Conservation (phyloP, 305 asterid genomes). For the Stenogyne calaminthoides region DNA sequence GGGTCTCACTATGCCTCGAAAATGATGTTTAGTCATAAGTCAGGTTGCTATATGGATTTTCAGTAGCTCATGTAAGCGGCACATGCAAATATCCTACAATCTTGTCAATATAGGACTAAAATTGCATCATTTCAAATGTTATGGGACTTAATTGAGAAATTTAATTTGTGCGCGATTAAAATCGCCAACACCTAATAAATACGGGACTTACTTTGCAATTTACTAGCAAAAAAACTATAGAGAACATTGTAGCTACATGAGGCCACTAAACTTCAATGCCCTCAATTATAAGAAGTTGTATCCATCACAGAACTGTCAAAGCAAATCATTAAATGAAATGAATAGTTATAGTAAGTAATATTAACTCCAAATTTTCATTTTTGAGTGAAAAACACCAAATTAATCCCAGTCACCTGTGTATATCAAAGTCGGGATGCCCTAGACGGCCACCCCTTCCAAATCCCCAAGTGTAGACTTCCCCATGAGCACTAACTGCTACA, state of each 20-base stretch:
- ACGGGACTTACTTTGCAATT: too few species aligned
- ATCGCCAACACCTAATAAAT: too few species aligned
- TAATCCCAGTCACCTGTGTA: conserved; percentile 69
- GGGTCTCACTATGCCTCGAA: too few species aligned
- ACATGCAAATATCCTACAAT: too few species aligned
- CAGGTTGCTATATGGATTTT: too few species aligned
- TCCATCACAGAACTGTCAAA: conserved; percentile 8
- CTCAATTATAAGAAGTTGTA: neutral
- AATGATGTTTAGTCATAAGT: too few species aligned
- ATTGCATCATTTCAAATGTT: too few species aligned
- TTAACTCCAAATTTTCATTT: neutral
- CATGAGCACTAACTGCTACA: conserved; percentile 80
- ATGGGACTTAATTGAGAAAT: too few species aligned
- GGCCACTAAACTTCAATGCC: neutral
- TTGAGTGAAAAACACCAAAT: conserved; percentile 1
- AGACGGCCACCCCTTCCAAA: conserved; percentile 99
- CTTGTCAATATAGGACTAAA: too few species aligned
- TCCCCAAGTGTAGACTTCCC: conserved; percentile 98
- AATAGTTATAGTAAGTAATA: conserved; percentile 13
- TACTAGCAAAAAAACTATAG: neutral
- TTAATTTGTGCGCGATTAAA: too few species aligned
- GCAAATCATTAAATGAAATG: conserved; percentile 18
- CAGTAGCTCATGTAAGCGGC: too few species aligned
- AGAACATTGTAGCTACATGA: conserved; percentile 3
- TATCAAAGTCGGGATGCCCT: conserved; percentile 97